Base-by-base conservation (phyloP, 116 monocot species). In the Zostera marina region DNA sequence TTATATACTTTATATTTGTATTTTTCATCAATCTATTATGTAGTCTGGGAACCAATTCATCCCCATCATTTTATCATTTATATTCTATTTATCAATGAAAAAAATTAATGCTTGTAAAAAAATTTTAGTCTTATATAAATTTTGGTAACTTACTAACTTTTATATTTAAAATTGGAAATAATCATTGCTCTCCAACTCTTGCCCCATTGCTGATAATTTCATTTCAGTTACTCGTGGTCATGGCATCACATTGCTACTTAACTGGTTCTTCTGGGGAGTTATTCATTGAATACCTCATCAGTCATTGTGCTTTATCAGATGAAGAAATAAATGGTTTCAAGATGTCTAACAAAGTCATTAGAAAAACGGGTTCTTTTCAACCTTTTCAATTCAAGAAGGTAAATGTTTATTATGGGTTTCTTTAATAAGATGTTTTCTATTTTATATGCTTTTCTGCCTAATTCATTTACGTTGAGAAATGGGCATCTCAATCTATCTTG, bases 231-330 rank as follows among this genome's bases (percentile, higher is more conserved):
- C 77, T 94, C 60, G 75, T 94, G 68, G 94, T 94, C 43, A 88
- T 94, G 94, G 94, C 94, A 49, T 94, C 88, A 51, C 88, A 94
- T 66, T 94, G 88, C 48, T 94, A 94, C 59, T 60, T 88, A 60
- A 71, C 64, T 65, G 84, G 84, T 42, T 56, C 72, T 60, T 63
- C 84, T 64, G 76, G 74, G 4, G 88, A 94, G 70, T 60, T 81
- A 55, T 84, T 78, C 59, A 53, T 94, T 63, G 94, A 94, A 67
- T 84, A 73, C 61, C 79, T 94, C 59, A 82, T 88, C 7, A 60
- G 73, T 11, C 84, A 84, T 42, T 88, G 85, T 71, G 79, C 94
- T 42, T 73, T 85, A 72, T 74, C 73, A 25, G 81, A 94, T 58
- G 81, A 82, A 42, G 74, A 81, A 62, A 53, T 75, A 23, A 71